Evolutionary conservation across 202 grass and related monocot species (phyloP).

Genomic region (Zoysia matrella): DNA sequence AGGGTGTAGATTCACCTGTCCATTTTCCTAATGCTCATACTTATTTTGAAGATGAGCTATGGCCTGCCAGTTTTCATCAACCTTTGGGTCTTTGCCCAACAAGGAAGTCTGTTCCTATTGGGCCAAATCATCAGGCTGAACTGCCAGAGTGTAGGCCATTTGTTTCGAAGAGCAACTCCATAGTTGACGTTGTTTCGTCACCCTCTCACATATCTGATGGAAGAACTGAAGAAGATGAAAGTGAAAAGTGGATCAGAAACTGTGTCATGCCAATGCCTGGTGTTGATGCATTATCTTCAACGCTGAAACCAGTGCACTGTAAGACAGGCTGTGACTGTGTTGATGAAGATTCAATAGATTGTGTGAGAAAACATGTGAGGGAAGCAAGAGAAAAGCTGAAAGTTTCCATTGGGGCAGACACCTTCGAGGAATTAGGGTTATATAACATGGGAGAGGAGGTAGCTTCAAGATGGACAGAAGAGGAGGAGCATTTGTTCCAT

Average conservation of each 20-base stretch:
- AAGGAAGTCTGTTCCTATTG: conserved; percentile 67
- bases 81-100: conserved; percentile 41
- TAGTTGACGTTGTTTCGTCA: conserved; percentile 28
- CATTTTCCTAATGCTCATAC: conserved; percentile 35
- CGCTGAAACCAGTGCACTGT: conserved; percentile 36
- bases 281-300: conserved; percentile 34
- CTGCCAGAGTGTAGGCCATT: conserved; percentile 58
- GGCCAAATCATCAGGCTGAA: conserved; percentile 77
- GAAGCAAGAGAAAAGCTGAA: conserved; percentile 74
- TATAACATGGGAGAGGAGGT: conserved; percentile 84
- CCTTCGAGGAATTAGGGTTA: conserved; percentile 76
- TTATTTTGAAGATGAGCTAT: conserved; percentile 51
- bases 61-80: conserved; percentile 52
- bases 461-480: conserved; percentile 73
- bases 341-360: conserved; percentile 66
- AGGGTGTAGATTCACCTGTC: conserved; percentile 50
- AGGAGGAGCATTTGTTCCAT: conserved; percentile 75
- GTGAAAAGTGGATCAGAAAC: conserved; percentile 64
- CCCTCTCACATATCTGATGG: conserved; percentile 22
- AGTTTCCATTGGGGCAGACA: conserved; percentile 49
- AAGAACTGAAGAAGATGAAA: conserved; percentile 48
- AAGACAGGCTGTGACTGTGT: conserved; percentile 66
- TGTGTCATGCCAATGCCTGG: conserved; percentile 55
- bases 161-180: conserved; percentile 14
- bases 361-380: conserved; percentile 76